These are phyloP conservation scores for Paraurostyla sp. DNA, from an alignment of 73 alveolate genomes.

Conservation along the genomic window DNA sequence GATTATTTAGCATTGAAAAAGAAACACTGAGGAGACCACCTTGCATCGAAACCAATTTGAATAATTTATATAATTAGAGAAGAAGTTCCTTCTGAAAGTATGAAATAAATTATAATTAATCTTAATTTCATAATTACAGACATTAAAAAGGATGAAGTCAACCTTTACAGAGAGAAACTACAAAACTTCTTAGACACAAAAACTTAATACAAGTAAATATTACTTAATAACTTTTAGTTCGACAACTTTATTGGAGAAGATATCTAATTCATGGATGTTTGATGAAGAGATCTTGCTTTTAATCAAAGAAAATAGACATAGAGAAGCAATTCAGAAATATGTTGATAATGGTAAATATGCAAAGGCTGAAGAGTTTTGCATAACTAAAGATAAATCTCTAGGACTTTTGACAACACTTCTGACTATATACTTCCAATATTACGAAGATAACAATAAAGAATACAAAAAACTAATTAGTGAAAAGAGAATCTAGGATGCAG, in stretches of 20 bases:
- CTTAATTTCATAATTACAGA: background rate
- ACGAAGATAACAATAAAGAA: background rate
- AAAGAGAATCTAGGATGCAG: background rate
- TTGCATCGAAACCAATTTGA: too few species aligned
- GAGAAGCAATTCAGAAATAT: conserved; percentile 53
- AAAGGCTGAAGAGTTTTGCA: conserved; percentile 69
- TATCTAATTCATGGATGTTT: conserved; percentile 53
- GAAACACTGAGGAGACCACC: too few species aligned
- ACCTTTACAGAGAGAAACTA: conserved; percentile 31
- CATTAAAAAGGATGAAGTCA: background rate
- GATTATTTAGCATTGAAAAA: too few species aligned
- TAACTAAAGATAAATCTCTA: conserved; percentile 53
- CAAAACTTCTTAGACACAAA: conserved; percentile 52
- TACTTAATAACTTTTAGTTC: conserved; percentile 25
- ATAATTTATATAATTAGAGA: too few species aligned
- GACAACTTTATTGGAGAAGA: conserved; percentile 37
- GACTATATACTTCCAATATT: conserved; percentile 58
- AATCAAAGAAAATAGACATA: conserved; percentile 50
- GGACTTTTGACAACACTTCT: conserved; percentile 49
- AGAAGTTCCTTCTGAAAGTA: too few species aligned
- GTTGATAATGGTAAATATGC: conserved; percentile 14
- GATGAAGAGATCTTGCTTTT: conserved; percentile 61
- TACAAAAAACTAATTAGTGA: background rate
- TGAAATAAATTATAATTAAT: background rate
- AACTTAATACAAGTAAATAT: conserved; percentile 53